Conservation (phyloP, 805 yeast species). For the Cyberlindnera saturnus region DNA sequence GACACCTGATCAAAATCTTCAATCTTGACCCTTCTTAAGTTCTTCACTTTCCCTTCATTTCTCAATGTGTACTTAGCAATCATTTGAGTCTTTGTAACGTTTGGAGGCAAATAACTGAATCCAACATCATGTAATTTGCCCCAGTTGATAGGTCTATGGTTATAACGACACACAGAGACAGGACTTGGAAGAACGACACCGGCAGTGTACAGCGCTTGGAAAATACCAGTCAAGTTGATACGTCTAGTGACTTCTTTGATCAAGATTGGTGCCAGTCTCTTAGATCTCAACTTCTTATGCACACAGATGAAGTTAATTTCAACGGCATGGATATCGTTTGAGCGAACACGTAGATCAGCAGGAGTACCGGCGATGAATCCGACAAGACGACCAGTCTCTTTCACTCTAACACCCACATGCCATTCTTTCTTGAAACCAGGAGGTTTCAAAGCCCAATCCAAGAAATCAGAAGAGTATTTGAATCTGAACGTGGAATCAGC, state of each 20-base stretch:
- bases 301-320: constrained; percentile 93
- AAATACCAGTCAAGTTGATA: constrained; percentile 74
- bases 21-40: constrained; percentile 44
- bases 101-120: constrained; percentile 72
- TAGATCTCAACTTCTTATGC: constrained; percentile 89
- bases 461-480: constrained; percentile 75
- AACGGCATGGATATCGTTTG: constrained; percentile 51
- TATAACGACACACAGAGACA: constrained; percentile 78
- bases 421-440: constrained; percentile 91
- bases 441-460: constrained; percentile 89
- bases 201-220: constrained; percentile 96
- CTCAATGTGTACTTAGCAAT: constrained; percentile 61
- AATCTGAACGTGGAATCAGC: constrained; percentile 88
- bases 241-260: constrained; percentile 93
- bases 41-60: constrained; percentile 41
- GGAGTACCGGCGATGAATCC: constrained; percentile 95
- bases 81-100: constrained; percentile 65
- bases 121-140: constrained; percentile 83
- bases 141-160: constrained; percentile 95
- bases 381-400: constrained; percentile 66
- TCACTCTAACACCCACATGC: constrained; percentile 91
- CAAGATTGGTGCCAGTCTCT: constrained; percentile 88
- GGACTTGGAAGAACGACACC: constrained; percentile 94
- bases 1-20: constrained; percentile 62
- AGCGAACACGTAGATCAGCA: constrained; percentile 54